Percentiles rank a stretch among this genome's conserved stretches.
Conservation (phyloP, 208 protist genomes). For the Crithidia brevicula region DNA sequence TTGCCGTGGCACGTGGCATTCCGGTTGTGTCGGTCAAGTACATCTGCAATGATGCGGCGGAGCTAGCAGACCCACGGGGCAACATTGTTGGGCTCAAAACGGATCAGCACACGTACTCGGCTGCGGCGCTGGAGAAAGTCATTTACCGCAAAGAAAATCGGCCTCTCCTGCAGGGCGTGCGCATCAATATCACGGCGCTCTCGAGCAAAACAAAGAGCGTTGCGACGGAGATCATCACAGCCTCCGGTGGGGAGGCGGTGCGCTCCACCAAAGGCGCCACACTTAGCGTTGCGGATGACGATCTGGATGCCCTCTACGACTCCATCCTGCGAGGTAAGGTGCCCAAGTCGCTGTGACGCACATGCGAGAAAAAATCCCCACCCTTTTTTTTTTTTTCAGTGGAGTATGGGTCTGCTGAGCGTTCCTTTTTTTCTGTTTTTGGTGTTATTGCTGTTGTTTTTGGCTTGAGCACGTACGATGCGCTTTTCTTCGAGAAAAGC, state of each 20-base stretch:
- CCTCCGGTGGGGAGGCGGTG: slow-evolving; percentile 60
- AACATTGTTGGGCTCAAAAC: slow-evolving; percentile 57
- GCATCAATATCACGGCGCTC: slow-evolving; percentile 48
- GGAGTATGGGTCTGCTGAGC: too few relatives aligned
- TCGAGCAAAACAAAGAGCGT: slow-evolving; percentile 45
- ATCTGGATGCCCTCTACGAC: slow-evolving; percentile 72
- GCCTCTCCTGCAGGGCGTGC: slow-evolving; percentile 48
- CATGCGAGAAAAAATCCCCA: neutral
- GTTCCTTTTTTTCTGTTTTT: too few relatives aligned
- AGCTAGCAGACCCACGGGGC: slow-evolving; percentile 13
- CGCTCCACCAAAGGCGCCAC: slow-evolving; percentile 26
- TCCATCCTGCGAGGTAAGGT: slow-evolving; percentile 55
- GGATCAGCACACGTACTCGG: slow-evolving; percentile 53
- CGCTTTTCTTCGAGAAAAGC: too few relatives aligned
- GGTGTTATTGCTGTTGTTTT: too few relatives aligned
- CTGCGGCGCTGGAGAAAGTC: slow-evolving; percentile 42
- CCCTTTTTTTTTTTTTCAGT: too few relatives aligned
- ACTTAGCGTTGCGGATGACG: slow-evolving; percentile 38
- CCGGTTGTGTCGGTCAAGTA: slow-evolving; percentile 64
- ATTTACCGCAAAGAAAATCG: slow-evolving; percentile 40
- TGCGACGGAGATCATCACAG: slow-evolving; percentile 68
- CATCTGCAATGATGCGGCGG: slow-evolving; percentile 37
- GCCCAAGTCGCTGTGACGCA: neutral
- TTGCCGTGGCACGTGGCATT: slow-evolving; percentile 76
- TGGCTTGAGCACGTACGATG: too few relatives aligned